A percentile compares a stretch with the other conserved stretches of the same genome.
These are phyloP conservation scores for Talaromyces sp. DNA, from an alignment of 2,329 filamentous ascomycete genomes.

Conservation along the genomic window DNA sequence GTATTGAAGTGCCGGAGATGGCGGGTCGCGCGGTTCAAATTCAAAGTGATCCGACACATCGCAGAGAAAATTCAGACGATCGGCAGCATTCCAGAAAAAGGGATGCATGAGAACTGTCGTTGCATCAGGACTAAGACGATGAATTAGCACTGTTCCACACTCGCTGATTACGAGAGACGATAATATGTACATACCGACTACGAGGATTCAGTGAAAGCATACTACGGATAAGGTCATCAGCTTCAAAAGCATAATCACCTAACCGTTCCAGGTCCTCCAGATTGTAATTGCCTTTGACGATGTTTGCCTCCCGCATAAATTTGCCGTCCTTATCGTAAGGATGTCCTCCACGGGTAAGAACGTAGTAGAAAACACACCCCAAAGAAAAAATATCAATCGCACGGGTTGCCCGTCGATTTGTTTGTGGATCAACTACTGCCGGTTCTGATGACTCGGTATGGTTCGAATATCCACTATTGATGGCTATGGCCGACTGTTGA, in stretches of 20 bases:
- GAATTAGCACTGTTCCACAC: conserved; percentile 18
- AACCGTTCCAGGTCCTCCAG: conserved; percentile 68
- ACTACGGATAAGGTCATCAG: conserved; percentile 75
- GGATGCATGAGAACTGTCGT: conserved; percentile 82
- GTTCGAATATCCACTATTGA: conserved; percentile 29
- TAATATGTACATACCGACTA: conserved; percentile 43
- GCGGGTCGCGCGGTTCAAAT: conserved; percentile 80
- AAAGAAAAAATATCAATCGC: conserved; percentile 97
- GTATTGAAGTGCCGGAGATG: conserved; percentile 61
- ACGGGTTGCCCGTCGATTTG: conserved; percentile 78
- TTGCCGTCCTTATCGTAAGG: conserved; percentile 92
- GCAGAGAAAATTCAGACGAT: conserved; percentile 86
- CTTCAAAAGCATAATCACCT: conserved; percentile 80
- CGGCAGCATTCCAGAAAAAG: conserved; percentile 92
- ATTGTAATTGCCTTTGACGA: conserved; percentile 80
- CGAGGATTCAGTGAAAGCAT: conserved; percentile 71
- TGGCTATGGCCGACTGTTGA: conserved; percentile 41
- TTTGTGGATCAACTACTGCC: conserved; percentile 53
- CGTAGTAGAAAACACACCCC: conserved; percentile 97
- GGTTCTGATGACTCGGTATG: conserved; percentile 46
- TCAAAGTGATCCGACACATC: conserved; percentile 97
- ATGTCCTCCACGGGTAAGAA: conserved; percentile 87
- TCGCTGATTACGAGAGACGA: neutral
- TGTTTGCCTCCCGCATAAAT: conserved; percentile 96
- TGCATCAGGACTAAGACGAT: conserved; percentile 59